Conservation (phyloP, 192 early-diverging fungal species). For the Martensiomyces pterosporus region DNA sequence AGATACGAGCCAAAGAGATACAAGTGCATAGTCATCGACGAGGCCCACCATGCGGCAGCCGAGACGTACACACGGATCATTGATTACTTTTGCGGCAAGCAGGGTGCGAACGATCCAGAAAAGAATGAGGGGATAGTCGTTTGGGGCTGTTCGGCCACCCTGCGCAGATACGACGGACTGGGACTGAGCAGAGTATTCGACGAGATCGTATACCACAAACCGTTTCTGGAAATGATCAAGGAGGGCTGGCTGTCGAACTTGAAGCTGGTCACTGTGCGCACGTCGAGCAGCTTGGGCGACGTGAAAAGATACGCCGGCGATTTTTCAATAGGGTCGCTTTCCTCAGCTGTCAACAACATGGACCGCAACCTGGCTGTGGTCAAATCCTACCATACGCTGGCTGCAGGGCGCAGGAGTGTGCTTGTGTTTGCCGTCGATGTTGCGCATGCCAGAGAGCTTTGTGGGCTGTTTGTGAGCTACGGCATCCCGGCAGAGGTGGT, state of each 20-base stretch:
- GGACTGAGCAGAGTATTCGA: constrained; percentile 67
- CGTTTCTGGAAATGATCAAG: constrained; percentile 78
- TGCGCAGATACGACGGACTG: constrained; percentile 79
- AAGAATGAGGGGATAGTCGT: constrained; percentile 61
- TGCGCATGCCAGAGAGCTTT: constrained; percentile 62
- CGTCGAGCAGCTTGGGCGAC: constrained; percentile 51
- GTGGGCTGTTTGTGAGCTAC: constrained; percentile 47
- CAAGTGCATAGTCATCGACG: constrained; percentile 89
- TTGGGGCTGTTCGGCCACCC: constrained; percentile 93
- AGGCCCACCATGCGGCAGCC: constrained; percentile 92
- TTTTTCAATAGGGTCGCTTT: constrained; percentile 56
- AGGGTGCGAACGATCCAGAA: no score
- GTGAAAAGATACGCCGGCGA: constrained; percentile 53
- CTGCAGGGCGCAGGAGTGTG: constrained; percentile 50
- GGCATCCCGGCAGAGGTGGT: constrained; percentile 49
- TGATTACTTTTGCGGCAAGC: constrained; percentile 57
- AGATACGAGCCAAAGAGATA: constrained; percentile 70
- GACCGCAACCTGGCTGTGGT: constrained; percentile 62
- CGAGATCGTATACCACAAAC: constrained; percentile 66
- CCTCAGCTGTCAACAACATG: constrained; percentile 54
- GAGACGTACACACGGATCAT: constrained; percentile 68
- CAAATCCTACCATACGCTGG: constrained; percentile 57
- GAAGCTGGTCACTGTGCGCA: constrained; percentile 62
- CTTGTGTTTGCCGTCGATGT: constrained; percentile 89
- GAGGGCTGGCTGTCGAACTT: constrained; percentile 73